Conservation (phyloP, 2,329 filamentous ascomycete genomes). For the Sarocladium brachiariae region DNA sequence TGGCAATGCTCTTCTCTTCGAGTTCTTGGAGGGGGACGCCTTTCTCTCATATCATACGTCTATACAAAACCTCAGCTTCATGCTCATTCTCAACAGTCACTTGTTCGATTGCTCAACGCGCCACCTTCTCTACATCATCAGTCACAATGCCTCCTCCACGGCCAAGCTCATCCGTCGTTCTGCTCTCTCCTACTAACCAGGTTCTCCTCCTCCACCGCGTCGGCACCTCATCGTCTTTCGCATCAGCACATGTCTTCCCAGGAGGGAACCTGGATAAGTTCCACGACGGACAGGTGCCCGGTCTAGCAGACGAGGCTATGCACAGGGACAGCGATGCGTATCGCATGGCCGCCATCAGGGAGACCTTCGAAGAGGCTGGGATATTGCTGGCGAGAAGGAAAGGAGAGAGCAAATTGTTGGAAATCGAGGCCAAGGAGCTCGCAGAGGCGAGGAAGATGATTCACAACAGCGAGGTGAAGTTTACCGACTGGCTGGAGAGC, state of each 20-base stretch:
- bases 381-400: conserved; percentile 63
- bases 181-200: conserved; percentile 81
- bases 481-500: conserved; percentile 55
- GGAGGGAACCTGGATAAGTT: conserved; percentile 74
- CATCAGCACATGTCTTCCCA: conserved; percentile 91
- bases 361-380: conserved; percentile 93
- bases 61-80: background rate
- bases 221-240: conserved; percentile 73
- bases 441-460: conserved; percentile 62
- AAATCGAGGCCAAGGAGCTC: conserved; percentile 51
- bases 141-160: conserved; percentile 31
- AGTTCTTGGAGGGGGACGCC: background rate
- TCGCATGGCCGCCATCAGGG: conserved; percentile 75
- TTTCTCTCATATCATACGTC: background rate
- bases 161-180: conserved; percentile 70
- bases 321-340: conserved; percentile 71
- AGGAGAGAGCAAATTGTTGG: conserved; percentile 50
- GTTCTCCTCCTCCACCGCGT: conserved; percentile 84
- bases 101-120: too few relatives aligned
- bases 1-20: background rate
- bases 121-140: conserved; percentile 10
- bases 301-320: conserved; percentile 26
- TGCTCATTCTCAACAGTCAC: background rate
- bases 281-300: conserved; percentile 61
- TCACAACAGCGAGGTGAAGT: conserved; percentile 58